These are phyloP conservation scores for Nymphaea colorata DNA, from an alignment of 164 flowering plant genomes.

Conservation along the genomic window DNA sequence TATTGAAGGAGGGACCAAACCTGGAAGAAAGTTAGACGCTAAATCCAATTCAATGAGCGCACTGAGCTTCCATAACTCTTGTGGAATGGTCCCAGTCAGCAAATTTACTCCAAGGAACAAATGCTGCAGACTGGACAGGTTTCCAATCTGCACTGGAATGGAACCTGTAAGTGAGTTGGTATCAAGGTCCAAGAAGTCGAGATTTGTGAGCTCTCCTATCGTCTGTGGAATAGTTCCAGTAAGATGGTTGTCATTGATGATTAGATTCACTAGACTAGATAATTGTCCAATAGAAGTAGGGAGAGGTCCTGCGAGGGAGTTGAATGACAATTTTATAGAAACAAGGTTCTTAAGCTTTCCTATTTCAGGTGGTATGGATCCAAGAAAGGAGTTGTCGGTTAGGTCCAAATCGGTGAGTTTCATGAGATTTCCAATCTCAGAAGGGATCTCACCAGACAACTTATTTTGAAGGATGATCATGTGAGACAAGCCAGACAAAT, in stretches of 20 bases:
- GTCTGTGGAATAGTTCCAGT: too few species aligned
- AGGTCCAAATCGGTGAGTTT: too few species aligned
- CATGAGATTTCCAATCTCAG: too few species aligned
- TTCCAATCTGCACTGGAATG: too few species aligned
- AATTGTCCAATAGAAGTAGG: conserved; percentile 3
- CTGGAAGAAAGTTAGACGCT: neutral
- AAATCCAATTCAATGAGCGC: neutral
- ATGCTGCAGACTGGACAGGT: too few species aligned
- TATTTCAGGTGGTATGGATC: conserved; percentile 4
- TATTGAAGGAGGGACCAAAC: neutral
- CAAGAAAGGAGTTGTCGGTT: neutral
- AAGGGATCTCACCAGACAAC: too few species aligned
- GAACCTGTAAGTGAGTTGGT: too few species aligned
- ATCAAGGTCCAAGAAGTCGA: too few species aligned
- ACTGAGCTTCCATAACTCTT: neutral
- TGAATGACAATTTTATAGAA: neutral
- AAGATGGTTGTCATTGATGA: neutral
- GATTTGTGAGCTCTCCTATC: too few species aligned
- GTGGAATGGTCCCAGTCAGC: neutral
- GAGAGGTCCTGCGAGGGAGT: conserved; percentile 1
- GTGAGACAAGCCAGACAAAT: neutral
- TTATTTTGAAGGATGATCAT: too few species aligned
- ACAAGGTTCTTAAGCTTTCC: conserved; percentile 2
- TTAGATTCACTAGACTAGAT: neutral
- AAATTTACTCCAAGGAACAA: too few species aligned